phyloP scores from a whole-genome alignment of 2,329 filamentous ascomycete genomes.

The Sclerotinia glacialis region DNA sequence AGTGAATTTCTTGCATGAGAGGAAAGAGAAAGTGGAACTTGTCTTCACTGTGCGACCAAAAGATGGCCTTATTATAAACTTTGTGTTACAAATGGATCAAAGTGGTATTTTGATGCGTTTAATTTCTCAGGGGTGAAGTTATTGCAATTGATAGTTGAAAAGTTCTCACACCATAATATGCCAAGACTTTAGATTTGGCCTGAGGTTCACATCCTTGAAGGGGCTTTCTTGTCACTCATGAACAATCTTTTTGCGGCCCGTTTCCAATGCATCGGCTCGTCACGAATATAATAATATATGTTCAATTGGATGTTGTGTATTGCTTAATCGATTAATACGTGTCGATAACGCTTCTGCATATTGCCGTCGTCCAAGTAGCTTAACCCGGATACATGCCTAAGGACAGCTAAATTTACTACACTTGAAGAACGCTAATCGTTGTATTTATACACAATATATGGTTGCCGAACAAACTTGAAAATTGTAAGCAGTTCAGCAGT shows the following conservation, averaged over 20 bases:
- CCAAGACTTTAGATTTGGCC: background rate
- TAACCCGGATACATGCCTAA: too few relatives aligned
- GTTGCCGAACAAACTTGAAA: too few relatives aligned
- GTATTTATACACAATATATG: too few relatives aligned
- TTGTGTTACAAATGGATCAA: background rate
- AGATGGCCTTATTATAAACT: slow-evolving; percentile 38
- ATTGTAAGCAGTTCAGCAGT: too few relatives aligned
- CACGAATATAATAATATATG: background rate
- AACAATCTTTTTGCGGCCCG: background rate
- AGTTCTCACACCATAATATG: background rate
- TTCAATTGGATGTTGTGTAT: background rate
- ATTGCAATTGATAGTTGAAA: background rate
- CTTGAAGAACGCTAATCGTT: too few relatives aligned
- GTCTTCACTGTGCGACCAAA: slow-evolving; percentile 31
- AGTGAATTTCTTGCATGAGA: slow-evolving; percentile 13
- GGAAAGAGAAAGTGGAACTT: slow-evolving; percentile 45
- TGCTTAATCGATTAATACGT: background rate
- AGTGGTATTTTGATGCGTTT: background rate
- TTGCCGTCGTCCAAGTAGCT: too few relatives aligned
- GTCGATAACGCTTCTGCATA: slow-evolving; percentile 1
- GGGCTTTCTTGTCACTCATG: background rate
- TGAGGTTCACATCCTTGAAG: background rate
- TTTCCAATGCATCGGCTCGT: background rate
- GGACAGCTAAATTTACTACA: too few relatives aligned
- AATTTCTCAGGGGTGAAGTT: background rate